phyloP scores from a whole-genome alignment of 73 alveolate genomes.

The Halteria grandinella region DNA sequence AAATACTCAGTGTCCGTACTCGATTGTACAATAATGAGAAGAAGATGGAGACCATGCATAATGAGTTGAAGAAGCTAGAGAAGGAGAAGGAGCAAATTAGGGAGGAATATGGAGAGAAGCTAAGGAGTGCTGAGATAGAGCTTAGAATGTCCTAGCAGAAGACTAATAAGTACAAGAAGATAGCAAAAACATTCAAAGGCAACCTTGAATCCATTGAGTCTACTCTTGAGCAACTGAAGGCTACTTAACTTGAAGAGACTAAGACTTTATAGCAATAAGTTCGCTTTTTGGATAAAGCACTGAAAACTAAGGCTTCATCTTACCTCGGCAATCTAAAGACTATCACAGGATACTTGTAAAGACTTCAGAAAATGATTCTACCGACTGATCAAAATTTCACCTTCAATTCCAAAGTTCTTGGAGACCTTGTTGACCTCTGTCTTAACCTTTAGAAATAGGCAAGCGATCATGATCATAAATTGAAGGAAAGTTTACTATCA shows the following conservation, averaged over 20 bases:
- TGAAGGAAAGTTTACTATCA: too few species aligned
- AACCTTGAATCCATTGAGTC: slow-evolving; percentile 3
- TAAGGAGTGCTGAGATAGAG: neutral
- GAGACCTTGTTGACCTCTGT: slow-evolving; percentile 18
- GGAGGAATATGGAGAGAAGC: slow-evolving; percentile 12
- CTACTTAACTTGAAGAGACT: slow-evolving; percentile 5
- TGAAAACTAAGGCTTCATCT: neutral
- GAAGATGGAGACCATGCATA: neutral
- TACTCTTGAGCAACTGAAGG: neutral
- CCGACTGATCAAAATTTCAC: slow-evolving; percentile 37
- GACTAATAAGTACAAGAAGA: slow-evolving; percentile 6
- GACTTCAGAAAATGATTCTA: slow-evolving; percentile 18
- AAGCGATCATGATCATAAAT: too few species aligned
- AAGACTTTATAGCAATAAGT: neutral
- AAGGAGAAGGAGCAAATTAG: neutral
- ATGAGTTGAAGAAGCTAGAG: slow-evolving; percentile 14
- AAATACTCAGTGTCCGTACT: too few species aligned
- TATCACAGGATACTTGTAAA: neutral
- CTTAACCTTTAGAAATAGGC: neutral
- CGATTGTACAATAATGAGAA: slow-evolving; percentile 28
- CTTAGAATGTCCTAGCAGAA: neutral
- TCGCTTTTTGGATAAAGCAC: neutral
- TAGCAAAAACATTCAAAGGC: slow-evolving; percentile 24
- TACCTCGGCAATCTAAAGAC: slow-evolving; percentile 15
- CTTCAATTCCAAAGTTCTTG: slow-evolving; percentile 10